phyloP scores from a whole-genome alignment of 164 flowering plant species.

The Annona cherimola region DNA sequence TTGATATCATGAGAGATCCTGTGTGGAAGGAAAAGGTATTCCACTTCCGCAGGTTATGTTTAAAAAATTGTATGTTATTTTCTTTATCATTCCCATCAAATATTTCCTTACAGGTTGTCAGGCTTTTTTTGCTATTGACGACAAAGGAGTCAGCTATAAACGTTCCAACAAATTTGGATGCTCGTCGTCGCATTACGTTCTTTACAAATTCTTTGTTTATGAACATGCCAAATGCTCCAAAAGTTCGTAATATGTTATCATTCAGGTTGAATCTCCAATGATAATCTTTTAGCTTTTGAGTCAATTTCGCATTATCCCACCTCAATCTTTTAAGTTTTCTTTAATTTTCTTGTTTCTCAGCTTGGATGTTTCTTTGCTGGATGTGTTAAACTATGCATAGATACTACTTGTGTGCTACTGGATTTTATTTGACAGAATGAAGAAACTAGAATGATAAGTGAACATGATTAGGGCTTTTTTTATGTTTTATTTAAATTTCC shows the following conservation, averaged over 20 bases:
- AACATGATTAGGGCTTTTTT: too few relatives aligned
- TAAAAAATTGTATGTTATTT: neutral
- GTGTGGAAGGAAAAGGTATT: conserved; percentile 84
- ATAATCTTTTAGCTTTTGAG: neutral
- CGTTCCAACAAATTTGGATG: conserved; percentile 93
- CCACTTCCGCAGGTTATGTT: neutral
- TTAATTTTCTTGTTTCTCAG: too few relatives aligned
- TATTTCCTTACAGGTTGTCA: conserved; percentile 45
- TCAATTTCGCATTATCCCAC: neutral
- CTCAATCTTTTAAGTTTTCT: too few relatives aligned
- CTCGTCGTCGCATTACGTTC: conserved; percentile 95
- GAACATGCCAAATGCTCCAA: conserved; percentile 93
- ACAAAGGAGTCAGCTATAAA: conserved; percentile 96
- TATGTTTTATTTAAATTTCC: too few relatives aligned
- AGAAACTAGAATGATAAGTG: too few relatives aligned
- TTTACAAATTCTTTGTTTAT: conserved; percentile 94
- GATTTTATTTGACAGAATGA: too few relatives aligned
- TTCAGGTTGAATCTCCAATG: conserved; percentile 60
- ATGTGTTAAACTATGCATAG: too few relatives aligned
- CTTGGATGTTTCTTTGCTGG: too few relatives aligned
- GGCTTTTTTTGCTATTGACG: conserved; percentile 85
- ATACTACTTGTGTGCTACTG: too few relatives aligned
- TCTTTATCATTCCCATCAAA: neutral
- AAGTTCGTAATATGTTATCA: conserved; percentile 90
- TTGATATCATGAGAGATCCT: conserved; percentile 30